Evolutionary conservation across 2,329 filamentous ascomycete species (phyloP).

Genomic region (Botrytis byssoidea): DNA sequence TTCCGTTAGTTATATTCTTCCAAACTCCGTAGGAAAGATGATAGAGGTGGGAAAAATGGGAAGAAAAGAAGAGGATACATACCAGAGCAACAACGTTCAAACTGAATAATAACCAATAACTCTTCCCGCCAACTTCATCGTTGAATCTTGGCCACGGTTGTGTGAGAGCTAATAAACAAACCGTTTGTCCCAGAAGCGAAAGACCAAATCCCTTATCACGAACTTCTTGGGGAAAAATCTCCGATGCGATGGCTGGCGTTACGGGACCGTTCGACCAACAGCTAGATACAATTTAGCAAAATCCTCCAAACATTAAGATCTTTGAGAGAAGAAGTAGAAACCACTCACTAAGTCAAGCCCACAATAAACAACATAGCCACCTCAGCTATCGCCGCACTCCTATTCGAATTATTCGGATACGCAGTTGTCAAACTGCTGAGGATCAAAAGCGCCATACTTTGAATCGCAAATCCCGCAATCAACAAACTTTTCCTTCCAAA

Average conservation of each 20-base stretch:
- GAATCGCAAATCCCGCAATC: constrained; percentile 55
- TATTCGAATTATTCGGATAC: constrained; percentile 42
- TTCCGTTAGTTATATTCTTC: neutral
- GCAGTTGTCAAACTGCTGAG: constrained; percentile 42
- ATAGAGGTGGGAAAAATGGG: neutral
- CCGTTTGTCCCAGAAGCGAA: constrained; percentile 41
- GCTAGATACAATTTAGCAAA: neutral
- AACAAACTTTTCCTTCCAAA: constrained; percentile 69
- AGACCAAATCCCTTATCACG: constrained; percentile 43
- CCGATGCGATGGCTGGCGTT: constrained; percentile 40
- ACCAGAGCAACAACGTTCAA: constrained; percentile 42
- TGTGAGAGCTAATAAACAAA: constrained; percentile 42
- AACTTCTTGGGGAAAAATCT: constrained; percentile 45
- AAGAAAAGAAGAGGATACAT: constrained; percentile 13
- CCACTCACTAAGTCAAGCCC: constrained; percentile 41
- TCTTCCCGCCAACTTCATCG: constrained; percentile 40
- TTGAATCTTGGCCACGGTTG: constrained; percentile 45
- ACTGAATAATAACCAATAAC: constrained; percentile 44
- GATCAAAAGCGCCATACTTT: constrained; percentile 41
- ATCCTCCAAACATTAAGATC: neutral
- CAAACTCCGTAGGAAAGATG: too few species aligned
- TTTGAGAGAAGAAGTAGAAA: constrained; percentile 27
- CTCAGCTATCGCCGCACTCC: constrained; percentile 42
- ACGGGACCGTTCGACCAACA: constrained; percentile 43
- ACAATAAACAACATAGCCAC: constrained; percentile 46